Evolutionary conservation across 2,329 filamentous ascomycete genomes (phyloP).

Genomic region (Penicillium janthinellum): DNA sequence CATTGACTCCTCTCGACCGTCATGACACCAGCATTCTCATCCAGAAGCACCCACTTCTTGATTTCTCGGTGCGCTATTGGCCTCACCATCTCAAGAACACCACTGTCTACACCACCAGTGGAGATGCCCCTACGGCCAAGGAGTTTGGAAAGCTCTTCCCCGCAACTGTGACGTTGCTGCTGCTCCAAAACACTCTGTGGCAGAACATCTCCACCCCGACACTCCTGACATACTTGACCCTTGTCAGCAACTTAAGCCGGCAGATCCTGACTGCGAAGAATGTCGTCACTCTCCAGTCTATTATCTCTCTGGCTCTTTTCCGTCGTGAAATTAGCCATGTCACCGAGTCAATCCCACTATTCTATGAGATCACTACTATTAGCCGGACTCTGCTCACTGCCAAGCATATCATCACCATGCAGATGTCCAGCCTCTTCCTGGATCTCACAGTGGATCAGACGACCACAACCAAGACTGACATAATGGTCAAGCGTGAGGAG

Average conservation of each 20-base stretch:
- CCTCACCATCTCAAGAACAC: constrained; percentile 50
- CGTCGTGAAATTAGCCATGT: constrained; percentile 39
- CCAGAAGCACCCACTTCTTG: constrained; percentile 45
- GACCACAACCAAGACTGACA: constrained; percentile 33
- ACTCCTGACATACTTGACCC: constrained; percentile 31
- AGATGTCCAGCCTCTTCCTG: constrained; percentile 50
- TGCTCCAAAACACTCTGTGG: constrained; percentile 55
- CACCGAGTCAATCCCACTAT: constrained; percentile 40
- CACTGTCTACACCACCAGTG: constrained; percentile 39
- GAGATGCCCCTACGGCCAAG: constrained; percentile 45
- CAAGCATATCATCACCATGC: constrained; percentile 50
- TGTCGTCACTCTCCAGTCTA: constrained; percentile 51
- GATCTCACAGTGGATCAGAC: constrained; percentile 44
- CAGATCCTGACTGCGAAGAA: constrained; percentile 41
- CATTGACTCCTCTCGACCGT: constrained; percentile 30
- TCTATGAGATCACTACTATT: constrained; percentile 49
- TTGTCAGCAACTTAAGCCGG: constrained; percentile 34
- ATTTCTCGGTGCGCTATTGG: constrained; percentile 54
- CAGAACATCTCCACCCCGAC: constrained; percentile 38
- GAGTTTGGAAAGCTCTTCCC: constrained; percentile 54
- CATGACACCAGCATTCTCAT: constrained; percentile 31
- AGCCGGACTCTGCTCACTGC: constrained; percentile 43
- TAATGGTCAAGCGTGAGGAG: constrained; percentile 46
- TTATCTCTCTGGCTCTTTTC: constrained; percentile 50
- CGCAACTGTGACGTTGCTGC: constrained; percentile 44